These are phyloP conservation scores for Tulasnella sp. DNA, from an alignment of 768 basidiomycete species.

Conservation along the genomic window DNA sequence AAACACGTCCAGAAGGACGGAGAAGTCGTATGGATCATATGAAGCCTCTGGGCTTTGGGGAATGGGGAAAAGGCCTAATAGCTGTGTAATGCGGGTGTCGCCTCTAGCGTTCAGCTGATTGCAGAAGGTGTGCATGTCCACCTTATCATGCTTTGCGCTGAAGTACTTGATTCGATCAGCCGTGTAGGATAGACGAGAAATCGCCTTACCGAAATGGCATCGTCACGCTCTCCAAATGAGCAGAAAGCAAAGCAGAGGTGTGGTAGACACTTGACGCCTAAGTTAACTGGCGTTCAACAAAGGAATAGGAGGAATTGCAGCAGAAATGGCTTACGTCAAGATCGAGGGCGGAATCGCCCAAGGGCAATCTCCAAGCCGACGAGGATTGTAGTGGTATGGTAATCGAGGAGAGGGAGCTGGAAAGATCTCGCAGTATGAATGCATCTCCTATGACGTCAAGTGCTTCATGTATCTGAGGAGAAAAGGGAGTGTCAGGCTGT, in stretches of 20 bases:
- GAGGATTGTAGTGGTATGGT: constrained; percentile 3
- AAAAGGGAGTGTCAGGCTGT: background rate
- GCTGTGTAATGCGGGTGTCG: constrained; percentile 1
- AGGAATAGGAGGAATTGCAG: background rate
- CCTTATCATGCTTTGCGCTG: background rate
- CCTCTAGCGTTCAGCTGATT: background rate
- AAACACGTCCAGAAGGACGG: background rate
- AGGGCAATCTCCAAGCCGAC: background rate
- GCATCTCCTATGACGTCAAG: constrained; percentile 4
- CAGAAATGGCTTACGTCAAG: background rate
- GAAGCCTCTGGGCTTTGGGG: background rate
- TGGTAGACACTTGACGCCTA: constrained; percentile 8
- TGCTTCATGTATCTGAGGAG: background rate
- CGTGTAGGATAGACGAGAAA: no score
- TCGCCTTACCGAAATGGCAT: constrained; percentile 11
- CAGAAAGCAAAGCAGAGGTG: constrained; percentile 15
- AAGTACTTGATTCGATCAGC: no score
- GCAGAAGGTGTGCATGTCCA: background rate
- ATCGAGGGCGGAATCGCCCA: background rate
- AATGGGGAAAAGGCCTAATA: constrained; percentile 5
- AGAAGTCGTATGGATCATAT: background rate
- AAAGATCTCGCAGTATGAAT: background rate
- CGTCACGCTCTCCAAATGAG: constrained; percentile 14
- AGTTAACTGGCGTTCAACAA: background rate
- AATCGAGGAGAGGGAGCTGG: background rate